These are phyloP conservation scores for Rutidosis leptorrhynchoides DNA, from an alignment of 129 eudicot genomes.

Conservation along the genomic window DNA sequence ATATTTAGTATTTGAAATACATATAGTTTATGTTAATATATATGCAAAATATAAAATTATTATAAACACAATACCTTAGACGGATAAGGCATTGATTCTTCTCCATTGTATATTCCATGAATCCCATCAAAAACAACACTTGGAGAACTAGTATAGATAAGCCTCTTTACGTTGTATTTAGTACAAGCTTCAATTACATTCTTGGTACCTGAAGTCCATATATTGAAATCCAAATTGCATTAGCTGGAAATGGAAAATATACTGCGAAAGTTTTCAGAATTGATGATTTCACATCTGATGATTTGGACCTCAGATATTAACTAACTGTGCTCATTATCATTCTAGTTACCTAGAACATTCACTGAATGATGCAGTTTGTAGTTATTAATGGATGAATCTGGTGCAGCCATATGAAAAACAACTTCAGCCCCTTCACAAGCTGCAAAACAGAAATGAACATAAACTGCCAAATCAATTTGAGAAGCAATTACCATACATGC, in stretches of 20 bases:
- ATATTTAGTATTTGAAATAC: not conserved
- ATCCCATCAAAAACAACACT: constrained; percentile 95
- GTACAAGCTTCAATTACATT: constrained; percentile 85
- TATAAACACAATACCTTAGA: constrained; percentile 52
- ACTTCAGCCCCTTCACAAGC: constrained; percentile 91
- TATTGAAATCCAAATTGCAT: constrained; percentile 9
- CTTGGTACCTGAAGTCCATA: constrained; percentile 59
- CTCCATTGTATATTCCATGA: constrained; percentile 61
- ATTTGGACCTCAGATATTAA: constrained; percentile 6
- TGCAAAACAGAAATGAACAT: constrained; percentile 33
- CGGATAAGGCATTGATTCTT: constrained; percentile 84
- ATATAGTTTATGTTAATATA: constrained; percentile 1
- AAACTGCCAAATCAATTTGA: constrained; percentile 12
- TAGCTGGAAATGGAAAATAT: constrained; percentile 13
- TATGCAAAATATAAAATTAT: not conserved
- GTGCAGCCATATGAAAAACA: constrained; percentile 97
- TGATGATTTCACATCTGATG: constrained; percentile 3
- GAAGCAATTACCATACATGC: constrained; percentile 17
- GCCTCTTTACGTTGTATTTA: constrained; percentile 73
- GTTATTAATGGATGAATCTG: constrained; percentile 89
- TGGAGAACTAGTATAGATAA: constrained; percentile 88
- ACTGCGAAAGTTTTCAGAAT: not conserved
- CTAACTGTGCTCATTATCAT: constrained; percentile 10
- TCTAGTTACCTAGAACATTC: constrained; percentile 66
- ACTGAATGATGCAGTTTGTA: constrained; percentile 76